A percentile compares a stretch with the other conserved stretches of the same genome.
Evolutionary conservation across 345 rosid species (phyloP).

Genomic region (Microthlaspi erraticum): DNA sequence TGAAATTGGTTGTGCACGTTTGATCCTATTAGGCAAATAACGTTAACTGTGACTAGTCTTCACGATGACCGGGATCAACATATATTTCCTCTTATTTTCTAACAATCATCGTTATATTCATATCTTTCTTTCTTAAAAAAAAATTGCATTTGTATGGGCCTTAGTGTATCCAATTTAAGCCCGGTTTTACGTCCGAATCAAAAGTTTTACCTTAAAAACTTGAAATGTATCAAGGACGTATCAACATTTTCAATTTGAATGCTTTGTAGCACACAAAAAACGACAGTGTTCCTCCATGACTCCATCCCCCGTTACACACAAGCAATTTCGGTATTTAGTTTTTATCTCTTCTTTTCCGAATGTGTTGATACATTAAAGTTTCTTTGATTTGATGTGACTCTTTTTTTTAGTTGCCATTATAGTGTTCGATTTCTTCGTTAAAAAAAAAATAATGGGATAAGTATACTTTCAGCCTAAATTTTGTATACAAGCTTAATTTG

Average conservation of each 20-base stretch:
- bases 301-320: background rate
- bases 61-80: constrained; percentile 18
- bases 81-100: background rate
- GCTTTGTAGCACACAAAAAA: background rate
- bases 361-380: background rate
- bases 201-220: background rate
- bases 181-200: background rate
- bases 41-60: constrained; percentile 36
- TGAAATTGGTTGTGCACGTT: constrained; percentile 32
- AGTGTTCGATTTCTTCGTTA: constrained; percentile 8
- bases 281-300: background rate
- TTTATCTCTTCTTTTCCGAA: background rate
- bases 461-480: background rate
- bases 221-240: background rate
- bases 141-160: constrained; percentile 2
- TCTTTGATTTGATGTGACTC: background rate
- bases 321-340: background rate
- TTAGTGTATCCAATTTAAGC: constrained; percentile 2
- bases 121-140: background rate
- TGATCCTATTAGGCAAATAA: constrained; percentile 20
- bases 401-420: background rate
- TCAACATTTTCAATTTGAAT: constrained; percentile 13
- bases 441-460: background rate
- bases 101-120: constrained; percentile 18
- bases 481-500: no score